Evolutionary conservation across 495 filamentous ascomycete species (phyloP), one percentile per base, ranked within the genome.

Genomic region (Peziza echinospora): DNA sequence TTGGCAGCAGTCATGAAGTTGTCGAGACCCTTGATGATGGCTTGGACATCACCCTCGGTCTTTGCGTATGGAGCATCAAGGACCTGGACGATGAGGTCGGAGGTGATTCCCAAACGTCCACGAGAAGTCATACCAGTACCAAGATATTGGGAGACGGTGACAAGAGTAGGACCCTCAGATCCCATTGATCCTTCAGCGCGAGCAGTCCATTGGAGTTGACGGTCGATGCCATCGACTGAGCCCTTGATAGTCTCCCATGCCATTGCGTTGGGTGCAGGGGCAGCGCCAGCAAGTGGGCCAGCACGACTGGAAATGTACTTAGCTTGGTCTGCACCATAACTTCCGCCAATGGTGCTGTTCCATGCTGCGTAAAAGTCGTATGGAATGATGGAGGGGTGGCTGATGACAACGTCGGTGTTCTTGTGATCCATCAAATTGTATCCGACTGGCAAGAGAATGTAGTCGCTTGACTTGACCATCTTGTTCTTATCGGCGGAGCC

Each of bases 401-500:
- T 68, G 49, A 82, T 67, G 45, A 76, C 68, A 16, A 74, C 66
- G 54, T 80, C 71, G 50, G 81, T 83, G 60, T 81, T 80, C 48
- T 74, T 66, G 60, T 86, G 79, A 57, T 84, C 80, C 49, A 75
- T 71, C 37, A 84, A 59, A 55, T 80, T 82, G 54, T 78, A 68
- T 21, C 81, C 80, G 17, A 86, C 80, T 19, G 81, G 80, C 13
- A 81, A 65, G 50, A 74, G 64, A 55, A 86, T 78, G 79, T 79
- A 84, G 16, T 72, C 53, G 1, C 59, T 52, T 41, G 57, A 62
- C 45, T 49, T 59, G 49, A 73, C 67, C 65, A 76, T 67, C n/a
- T 60, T 64, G 6, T 70, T 58, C 17, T 75, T 71, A 45, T 72
- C 67, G 0, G 64, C 55, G 21, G 63, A 60, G 45, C 59, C 57